phyloP scores from a whole-genome alignment of 2,329 filamentous ascomycete species.

The Pseudocercospora musae region DNA sequence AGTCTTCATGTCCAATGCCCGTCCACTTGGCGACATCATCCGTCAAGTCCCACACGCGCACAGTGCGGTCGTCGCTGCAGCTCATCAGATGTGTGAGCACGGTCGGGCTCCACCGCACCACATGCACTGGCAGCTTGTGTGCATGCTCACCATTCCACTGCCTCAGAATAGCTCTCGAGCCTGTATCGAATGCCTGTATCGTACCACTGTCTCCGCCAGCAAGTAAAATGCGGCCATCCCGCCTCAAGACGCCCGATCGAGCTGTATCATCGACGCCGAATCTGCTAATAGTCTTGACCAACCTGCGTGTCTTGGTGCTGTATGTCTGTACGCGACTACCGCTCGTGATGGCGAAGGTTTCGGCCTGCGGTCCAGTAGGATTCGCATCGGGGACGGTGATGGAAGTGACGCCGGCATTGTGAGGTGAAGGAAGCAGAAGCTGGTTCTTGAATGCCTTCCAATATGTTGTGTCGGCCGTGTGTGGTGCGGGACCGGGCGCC shows the following conservation, averaged over 20 bases:
- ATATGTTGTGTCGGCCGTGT: conserved; percentile 91
- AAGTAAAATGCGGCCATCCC: conserved; percentile 83
- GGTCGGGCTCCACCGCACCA: conserved; percentile 79
- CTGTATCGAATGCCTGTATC: conserved; percentile 93
- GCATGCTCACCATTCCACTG: conserved; percentile 66
- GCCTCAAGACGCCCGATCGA: conserved; percentile 81
- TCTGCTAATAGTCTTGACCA: conserved; percentile 88
- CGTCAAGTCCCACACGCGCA: conserved; percentile 90
- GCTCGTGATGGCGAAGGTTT: conserved; percentile 89
- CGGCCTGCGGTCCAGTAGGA: conserved; percentile 42
- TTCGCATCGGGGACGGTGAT: conserved; percentile 55
- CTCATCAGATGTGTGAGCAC: conserved; percentile 84
- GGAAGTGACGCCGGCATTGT: conserved; percentile 83
- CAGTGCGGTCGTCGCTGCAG: conserved; percentile 86
- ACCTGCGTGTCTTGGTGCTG: conserved; percentile 85
- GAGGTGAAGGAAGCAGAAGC: conserved; percentile 83
- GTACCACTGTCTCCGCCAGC: conserved; percentile 88
- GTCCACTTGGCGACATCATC: conserved; percentile 70
- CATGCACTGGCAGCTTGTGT: conserved; percentile 90
- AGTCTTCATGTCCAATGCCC: conserved; percentile 86
- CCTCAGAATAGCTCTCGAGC: conserved; percentile 84
- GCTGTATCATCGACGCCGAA: conserved; percentile 78
- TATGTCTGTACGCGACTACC: conserved; percentile 91
- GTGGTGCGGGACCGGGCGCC: conserved; percentile 73
- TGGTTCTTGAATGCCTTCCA: conserved; percentile 95